A percentile compares a stretch with the other conserved stretches of the same genome.
Conservation (phyloP, 1,139 yeast genomes). For the Taphrina populina region DNA sequence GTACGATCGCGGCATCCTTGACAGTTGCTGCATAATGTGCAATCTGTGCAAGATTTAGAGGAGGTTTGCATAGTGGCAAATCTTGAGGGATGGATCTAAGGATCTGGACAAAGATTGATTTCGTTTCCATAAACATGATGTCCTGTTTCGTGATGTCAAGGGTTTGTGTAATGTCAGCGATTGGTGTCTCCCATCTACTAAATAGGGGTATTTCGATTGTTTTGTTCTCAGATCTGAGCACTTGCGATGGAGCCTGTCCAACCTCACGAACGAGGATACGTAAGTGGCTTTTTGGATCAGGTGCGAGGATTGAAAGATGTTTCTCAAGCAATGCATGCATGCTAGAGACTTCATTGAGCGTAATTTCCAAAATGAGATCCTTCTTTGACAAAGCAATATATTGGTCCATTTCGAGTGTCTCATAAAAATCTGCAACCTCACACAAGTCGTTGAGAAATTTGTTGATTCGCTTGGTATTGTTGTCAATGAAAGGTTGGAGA, state of each 20-base stretch:
- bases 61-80: constrained; percentile 42
- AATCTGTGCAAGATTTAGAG: constrained; percentile 44
- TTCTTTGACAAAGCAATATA: constrained; percentile 48
- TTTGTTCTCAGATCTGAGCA: constrained; percentile 45
- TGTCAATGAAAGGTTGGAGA: constrained; percentile 44
- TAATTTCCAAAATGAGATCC: constrained; percentile 45
- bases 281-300: constrained; percentile 41
- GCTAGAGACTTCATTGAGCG: constrained; percentile 47
- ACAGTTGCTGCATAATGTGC: constrained; percentile 46
- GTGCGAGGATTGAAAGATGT: constrained; percentile 40
- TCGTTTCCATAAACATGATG: constrained; percentile 47
- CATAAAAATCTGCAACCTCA: constrained; percentile 50
- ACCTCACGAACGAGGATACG: constrained; percentile 44
- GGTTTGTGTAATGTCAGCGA: constrained; percentile 43
- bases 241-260: constrained; percentile 45
- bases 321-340: constrained; percentile 47
- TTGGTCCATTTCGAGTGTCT: constrained; percentile 49
- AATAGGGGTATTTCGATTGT: constrained; percentile 45
- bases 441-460: constrained; percentile 47
- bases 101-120: constrained; percentile 47
- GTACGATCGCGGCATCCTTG: constrained; percentile 44
- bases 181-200: constrained; percentile 47
- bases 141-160: constrained; percentile 46
- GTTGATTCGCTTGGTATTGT: constrained; percentile 45
- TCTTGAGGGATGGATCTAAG: constrained; percentile 46